Evolutionary conservation across 164 flowering plant genomes (phyloP).

Genomic region (Kalanchoe fedtschenkoi): DNA sequence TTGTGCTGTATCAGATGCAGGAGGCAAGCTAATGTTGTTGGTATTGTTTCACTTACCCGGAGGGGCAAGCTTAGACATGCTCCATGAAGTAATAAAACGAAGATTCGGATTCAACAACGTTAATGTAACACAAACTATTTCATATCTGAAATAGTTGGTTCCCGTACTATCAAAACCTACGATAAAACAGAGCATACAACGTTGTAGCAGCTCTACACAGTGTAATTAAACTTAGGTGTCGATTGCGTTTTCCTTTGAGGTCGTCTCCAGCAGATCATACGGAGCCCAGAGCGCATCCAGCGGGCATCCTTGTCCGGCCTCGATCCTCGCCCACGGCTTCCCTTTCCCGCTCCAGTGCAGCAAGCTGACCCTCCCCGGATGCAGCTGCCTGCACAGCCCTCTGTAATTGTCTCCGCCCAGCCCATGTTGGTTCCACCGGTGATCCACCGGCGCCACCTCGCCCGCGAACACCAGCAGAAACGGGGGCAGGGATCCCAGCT

Average conservation of each 20-base stretch:
- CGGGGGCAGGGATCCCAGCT: constrained; percentile 19
- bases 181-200: no score
- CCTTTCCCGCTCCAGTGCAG: constrained; percentile 29
- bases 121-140: no score
- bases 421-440: constrained; percentile 29
- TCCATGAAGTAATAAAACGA: no score
- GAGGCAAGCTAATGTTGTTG: no score
- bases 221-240: no score
- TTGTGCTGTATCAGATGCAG: no score
- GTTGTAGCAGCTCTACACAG: no score
- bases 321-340: constrained; percentile 26
- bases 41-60: no score
- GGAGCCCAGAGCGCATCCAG: constrained; percentile 24
- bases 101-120: no score
- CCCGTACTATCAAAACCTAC: no score
- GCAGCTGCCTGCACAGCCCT: constrained; percentile 13
- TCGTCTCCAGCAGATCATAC: constrained; percentile 16
- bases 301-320: constrained; percentile 12
- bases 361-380: constrained; percentile 20
- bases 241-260: not conserved
- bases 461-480: constrained; percentile 22
- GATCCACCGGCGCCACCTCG: constrained; percentile 18
- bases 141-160: no score
- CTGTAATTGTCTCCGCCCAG: constrained; percentile 17
- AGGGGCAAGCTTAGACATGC: no score